Conservation (phyloP, 1,284 basidiomycete genomes). For the Naganishia sp. region DNA sequence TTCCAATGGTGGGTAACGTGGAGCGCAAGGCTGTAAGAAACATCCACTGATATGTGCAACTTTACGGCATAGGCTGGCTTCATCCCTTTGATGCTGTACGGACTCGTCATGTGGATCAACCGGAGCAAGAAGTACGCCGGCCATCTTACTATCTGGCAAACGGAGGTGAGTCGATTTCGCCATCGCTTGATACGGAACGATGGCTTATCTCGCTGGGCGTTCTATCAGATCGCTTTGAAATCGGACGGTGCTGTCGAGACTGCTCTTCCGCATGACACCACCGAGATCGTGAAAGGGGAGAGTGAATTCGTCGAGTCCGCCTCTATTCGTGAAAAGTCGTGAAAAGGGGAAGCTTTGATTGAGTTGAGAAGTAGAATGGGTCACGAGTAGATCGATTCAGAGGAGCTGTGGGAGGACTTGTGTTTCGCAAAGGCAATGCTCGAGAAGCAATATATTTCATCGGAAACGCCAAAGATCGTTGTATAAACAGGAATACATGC, state of each 20-base stretch:
- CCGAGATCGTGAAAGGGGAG: constrained; percentile 3
- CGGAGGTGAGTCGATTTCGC: constrained; percentile 1
- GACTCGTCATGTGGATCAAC: constrained; percentile 32
- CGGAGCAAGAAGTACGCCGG: constrained; percentile 27
- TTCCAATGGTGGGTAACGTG: constrained; percentile 28
- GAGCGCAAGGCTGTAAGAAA: no score
- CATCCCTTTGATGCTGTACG: constrained; percentile 30
- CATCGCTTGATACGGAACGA: no score
- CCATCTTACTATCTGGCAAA: constrained; percentile 22
- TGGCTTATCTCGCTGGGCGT: neutral
- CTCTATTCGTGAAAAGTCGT: neutral
- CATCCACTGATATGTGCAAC: no score
- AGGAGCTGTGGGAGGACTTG: no score
- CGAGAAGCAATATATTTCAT: no score
- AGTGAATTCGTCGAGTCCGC: constrained; percentile 10
- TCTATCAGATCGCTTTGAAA: neutral
- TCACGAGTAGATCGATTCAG: no score
- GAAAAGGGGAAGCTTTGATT: neutral
- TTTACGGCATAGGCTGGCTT: constrained; percentile 17
- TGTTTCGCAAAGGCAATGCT: no score
- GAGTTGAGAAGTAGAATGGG: no score
- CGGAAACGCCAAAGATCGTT: no score
- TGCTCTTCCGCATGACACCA: neutral
- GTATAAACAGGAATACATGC: no score
- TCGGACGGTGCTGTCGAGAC: constrained; percentile 13